Conservation (phyloP, 768 basidiomycete species). For the Saitozyma podzolica region DNA sequence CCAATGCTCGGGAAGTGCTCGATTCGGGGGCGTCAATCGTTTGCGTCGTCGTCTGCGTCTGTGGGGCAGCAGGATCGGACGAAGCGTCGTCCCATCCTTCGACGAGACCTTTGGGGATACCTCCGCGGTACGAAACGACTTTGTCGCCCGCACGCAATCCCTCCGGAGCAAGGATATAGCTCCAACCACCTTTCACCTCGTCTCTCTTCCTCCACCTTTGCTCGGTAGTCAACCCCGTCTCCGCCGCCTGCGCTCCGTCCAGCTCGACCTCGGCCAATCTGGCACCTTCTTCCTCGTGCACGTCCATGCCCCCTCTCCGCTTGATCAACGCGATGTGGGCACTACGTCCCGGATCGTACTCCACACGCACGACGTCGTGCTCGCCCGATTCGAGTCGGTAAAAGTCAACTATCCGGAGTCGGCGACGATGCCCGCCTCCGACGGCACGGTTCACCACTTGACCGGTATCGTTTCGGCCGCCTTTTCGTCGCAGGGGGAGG, state of each 20-base stretch:
- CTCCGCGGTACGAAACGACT: conserved; percentile 79
- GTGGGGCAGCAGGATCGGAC: conserved; percentile 28
- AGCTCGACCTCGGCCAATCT: conserved; percentile 23
- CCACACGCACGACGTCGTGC: conserved; percentile 88
- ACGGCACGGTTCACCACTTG: conserved; percentile 82
- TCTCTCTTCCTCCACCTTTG: conserved; percentile 14
- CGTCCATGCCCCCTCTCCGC: conserved; percentile 60
- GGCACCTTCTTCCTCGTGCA: conserved; percentile 44
- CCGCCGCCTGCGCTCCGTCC: conserved; percentile 8
- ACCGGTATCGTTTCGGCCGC: conserved; percentile 81
- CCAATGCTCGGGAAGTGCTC: conserved; percentile 63
- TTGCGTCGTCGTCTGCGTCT: conserved; percentile 19
- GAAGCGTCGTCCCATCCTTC: conserved; percentile 54
- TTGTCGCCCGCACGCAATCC: conserved; percentile 83
- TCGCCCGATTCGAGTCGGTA: conserved; percentile 71
- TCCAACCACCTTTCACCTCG: conserved; percentile 59
- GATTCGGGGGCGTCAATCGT: conserved; percentile 11
- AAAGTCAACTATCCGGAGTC: conserved; percentile 86
- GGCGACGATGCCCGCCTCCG: conserved; percentile 86
- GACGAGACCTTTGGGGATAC: conserved; percentile 74
- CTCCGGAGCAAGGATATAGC: conserved; percentile 90
- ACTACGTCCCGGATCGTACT: conserved; percentile 92
- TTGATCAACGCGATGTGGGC: conserved; percentile 90
- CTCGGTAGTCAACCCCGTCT: conserved; percentile 3
- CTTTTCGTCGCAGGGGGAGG: conserved; percentile 73